Conservation (phyloP, 2,329 filamentous ascomycete species). For the Aspergillus carbonarius region DNA sequence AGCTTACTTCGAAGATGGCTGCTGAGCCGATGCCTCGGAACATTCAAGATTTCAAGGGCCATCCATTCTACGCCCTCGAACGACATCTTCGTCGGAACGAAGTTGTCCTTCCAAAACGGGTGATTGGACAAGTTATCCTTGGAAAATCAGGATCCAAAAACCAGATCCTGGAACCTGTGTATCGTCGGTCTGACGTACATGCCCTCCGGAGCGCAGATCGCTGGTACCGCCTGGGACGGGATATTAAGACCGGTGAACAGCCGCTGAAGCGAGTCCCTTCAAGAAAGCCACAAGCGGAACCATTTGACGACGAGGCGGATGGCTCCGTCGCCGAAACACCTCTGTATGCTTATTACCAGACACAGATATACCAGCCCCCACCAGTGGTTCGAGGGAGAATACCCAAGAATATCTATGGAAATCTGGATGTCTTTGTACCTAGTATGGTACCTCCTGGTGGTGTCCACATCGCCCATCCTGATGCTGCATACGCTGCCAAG, state of each 20-base stretch:
- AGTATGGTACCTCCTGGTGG: conserved; percentile 64
- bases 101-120: conserved; percentile 69
- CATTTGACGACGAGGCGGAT: conserved; percentile 36
- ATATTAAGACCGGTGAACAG: conserved; percentile 75
- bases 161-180: conserved; percentile 70
- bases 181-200: conserved; percentile 77
- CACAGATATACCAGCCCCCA: conserved; percentile 71
- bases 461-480: conserved; percentile 55
- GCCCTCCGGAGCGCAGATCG: conserved; percentile 75
- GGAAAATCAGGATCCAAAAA: conserved; percentile 44
- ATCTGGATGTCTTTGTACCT: conserved; percentile 63
- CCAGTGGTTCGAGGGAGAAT: conserved; percentile 72
- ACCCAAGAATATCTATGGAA: conserved; percentile 61
- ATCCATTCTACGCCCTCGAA: conserved; percentile 80
- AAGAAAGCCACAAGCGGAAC: conserved; percentile 38
- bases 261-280: conserved; percentile 71
- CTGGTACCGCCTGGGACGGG: conserved; percentile 85
- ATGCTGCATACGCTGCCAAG: conserved; percentile 69
- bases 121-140: conserved; percentile 73
- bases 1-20: conserved; percentile 68
- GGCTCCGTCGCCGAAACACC: conserved; percentile 55
- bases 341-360: conserved; percentile 61
- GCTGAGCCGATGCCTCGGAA: conserved; percentile 83
- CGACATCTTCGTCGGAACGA: conserved; percentile 81
- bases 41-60: conserved; percentile 82